Evolutionary conservation across 2,329 filamentous ascomycete species (phyloP).

Genomic region (Epichloe bromicola): DNA sequence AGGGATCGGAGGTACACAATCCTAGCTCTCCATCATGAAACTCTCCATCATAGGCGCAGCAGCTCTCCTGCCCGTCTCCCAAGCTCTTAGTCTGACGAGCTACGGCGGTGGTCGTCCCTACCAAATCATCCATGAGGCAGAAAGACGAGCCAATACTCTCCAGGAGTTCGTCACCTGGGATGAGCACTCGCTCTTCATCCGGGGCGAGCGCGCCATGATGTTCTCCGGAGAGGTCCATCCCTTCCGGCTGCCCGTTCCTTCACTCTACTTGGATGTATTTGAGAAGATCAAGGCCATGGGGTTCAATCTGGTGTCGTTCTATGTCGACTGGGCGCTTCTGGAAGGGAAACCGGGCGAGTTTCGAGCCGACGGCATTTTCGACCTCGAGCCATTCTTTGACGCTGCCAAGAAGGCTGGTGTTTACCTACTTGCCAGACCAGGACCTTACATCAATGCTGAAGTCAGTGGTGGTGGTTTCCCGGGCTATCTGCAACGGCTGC

Average conservation of each 20-base stretch:
- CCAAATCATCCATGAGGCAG: slow-evolving; percentile 11
- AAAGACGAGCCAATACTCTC: slow-evolving; percentile 12
- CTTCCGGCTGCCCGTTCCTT: slow-evolving; percentile 36
- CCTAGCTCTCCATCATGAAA: slow-evolving; percentile 11
- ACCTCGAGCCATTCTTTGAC: slow-evolving; percentile 61
- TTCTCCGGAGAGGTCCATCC: slow-evolving; percentile 66
- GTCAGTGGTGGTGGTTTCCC: slow-evolving; percentile 66
- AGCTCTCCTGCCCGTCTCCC: not conserved
- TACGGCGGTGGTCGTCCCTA: slow-evolving; percentile 9
- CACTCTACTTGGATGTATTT: slow-evolving; percentile 54
- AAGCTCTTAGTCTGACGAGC: slow-evolving; percentile 5
- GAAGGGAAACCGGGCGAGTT: slow-evolving; percentile 63
- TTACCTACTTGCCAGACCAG: slow-evolving; percentile 60
- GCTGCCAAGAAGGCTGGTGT: slow-evolving; percentile 61
- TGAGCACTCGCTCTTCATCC: slow-evolving; percentile 55
- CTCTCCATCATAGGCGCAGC: slow-evolving; percentile 3
- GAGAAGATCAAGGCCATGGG: slow-evolving; percentile 74
- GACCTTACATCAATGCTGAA: slow-evolving; percentile 72
- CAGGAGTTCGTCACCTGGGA: slow-evolving; percentile 52
- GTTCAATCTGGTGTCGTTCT: slow-evolving; percentile 70
- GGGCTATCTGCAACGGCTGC: slow-evolving; percentile 62
- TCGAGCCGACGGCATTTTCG: slow-evolving; percentile 57
- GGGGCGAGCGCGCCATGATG: slow-evolving; percentile 56
- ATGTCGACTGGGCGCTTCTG: slow-evolving; percentile 64
- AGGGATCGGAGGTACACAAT: not conserved